Base-by-base conservation (phyloP, 2,329 filamentous ascomycete species). In the Cytospora piceicola region DNA sequence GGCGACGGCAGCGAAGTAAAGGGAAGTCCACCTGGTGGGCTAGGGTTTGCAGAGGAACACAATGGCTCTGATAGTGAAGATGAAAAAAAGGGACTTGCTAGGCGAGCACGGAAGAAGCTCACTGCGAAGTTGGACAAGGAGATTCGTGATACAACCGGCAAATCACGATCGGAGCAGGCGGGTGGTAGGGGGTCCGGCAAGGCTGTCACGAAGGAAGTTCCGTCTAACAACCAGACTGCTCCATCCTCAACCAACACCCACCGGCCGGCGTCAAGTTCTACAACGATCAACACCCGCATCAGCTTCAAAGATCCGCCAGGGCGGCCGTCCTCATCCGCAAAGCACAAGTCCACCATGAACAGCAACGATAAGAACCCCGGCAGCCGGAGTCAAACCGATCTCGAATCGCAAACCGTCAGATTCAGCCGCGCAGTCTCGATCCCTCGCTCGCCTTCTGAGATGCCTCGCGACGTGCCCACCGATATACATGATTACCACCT, bases 401-500 rank as follows among this genome's bases (percentile, higher is more conserved):
- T 64, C 52, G 39, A 68, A 24, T 27, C 30, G 32, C 69, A 55
- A 20, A 63, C 42, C 11, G 60, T 61, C 49, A 62, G 61, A 42
- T 61, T 69, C 58, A 54, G 39, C 17, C 67, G 67, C 27, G 53
- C 75, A 0, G 67, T 75, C 4, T 77, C 78, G 7, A 71, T 75
- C 12, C 64, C 77, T 0, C 76, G 79, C n/a, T 49, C 69, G 14
- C 39, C 32, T n/a, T 24, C 54, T 36, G 72, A 77, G 57, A 71
- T 77, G 1, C 75, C 77, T 4, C 72, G 76, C 2, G 71, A 74
- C 8, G 71, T 84, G 2, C 83, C 83, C 0, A 71, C 71, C 0
- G 78, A 81, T 57, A 74, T 80, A 14, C 74, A 80, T 11, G 80
- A 87, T 20, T 85, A 89, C 39, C 84, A 85, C 56, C 81, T 89